Conservation (phyloP, 805 yeast genomes). For the Debaryomyces maramus region DNA sequence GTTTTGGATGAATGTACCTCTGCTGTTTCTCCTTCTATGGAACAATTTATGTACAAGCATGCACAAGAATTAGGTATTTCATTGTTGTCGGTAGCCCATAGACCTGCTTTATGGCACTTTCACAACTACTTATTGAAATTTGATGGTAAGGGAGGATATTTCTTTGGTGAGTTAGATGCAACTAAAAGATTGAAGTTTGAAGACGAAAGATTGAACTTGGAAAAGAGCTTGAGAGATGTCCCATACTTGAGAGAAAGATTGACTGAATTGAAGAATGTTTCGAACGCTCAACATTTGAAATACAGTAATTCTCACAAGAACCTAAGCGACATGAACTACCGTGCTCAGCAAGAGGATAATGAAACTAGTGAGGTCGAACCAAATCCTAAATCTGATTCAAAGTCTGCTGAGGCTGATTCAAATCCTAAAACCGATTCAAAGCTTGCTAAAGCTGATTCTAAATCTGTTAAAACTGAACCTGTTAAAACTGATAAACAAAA, state of each 20-base stretch:
- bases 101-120: conserved; percentile 91
- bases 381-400: no score
- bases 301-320: conserved; percentile 30
- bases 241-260: conserved; percentile 67
- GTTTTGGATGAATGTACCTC: conserved; percentile 95
- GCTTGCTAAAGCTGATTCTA: not conserved
- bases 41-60: conserved; percentile 80
- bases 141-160: conserved; percentile 77
- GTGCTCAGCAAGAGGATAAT: no score
- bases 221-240: conserved; percentile 67
- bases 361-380: no score
- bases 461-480: not conserved
- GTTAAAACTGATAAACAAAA: no score
- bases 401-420: no score
- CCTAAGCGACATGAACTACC: not conserved
- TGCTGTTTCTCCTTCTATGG: conserved; percentile 88
- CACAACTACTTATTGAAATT: conserved; percentile 81
- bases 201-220: conserved; percentile 72
- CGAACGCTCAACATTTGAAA: conserved; percentile 41
- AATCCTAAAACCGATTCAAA: no score
- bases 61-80: conserved; percentile 81
- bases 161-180: conserved; percentile 65
- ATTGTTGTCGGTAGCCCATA: conserved; percentile 84
- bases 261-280: conserved; percentile 57
- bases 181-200: conserved; percentile 70